Evolutionary conservation across 805 yeast genomes (phyloP), one percentile per base, ranked within the genome.

Genomic region (Metschnikowia kofuensis): DNA sequence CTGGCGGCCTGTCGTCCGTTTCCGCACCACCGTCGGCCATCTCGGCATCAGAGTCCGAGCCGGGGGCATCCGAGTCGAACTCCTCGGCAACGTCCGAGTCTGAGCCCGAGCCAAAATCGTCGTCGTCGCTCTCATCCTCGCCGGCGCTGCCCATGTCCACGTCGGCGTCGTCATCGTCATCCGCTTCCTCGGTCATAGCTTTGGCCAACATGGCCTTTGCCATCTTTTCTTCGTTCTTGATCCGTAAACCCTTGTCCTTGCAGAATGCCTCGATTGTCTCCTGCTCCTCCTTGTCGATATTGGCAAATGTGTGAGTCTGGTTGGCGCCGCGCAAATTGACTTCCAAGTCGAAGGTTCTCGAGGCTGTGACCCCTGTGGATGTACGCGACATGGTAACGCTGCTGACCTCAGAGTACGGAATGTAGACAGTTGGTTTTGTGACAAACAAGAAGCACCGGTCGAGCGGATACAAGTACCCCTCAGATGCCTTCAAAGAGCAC

Each of bases 401-500:
- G 45, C 84, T 74, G 36, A 94, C 80, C 59, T 94, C 98, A 0
- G 87, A 74, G 66, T 82, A 87, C 48, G 97, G 96, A 55, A 94
- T 87, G 66, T 87, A 87, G 37, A 94, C 82, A 0, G 97, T 90
- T 40, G 99, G 97, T 66, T 94, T 94, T 26, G 97, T 90, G 42
- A 92, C 85, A 64, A 94, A 92, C 53, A 94, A 70, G 63, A 94
- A 81, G 48, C 96, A 87, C 68, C 89, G 87, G 56, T 94, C 99
- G 50, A 94, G 77, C n/a, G 96, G 89, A 67, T 88, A 94, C 51
- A 94, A 70, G 59, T 90, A 87, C 29, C 99, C 98, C 72, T 94
- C 98, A 44, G 88, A 86, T 0, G 98, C 98, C 68, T 92, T 94
- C 58, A 89, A 79, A 7, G 97, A 89, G 70, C 98, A 92, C 16